A percentile compares a stretch with the other conserved stretches of the same genome.
Conservation (phyloP, 257 asterid species). For the Nicotiana noctiflora region DNA sequence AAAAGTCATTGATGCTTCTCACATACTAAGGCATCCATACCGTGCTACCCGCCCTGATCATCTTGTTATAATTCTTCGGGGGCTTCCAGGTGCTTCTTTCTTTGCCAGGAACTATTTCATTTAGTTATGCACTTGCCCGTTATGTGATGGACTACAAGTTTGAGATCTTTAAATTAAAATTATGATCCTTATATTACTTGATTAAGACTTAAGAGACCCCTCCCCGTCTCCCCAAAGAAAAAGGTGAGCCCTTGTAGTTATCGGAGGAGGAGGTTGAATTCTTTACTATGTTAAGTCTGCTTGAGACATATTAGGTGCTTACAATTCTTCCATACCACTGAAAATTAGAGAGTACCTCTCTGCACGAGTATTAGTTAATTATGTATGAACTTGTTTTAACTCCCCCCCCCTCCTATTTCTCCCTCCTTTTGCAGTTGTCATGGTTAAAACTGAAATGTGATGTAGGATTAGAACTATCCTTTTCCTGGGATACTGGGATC, state of each 20-base stretch:
- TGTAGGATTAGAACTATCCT: not conserved
- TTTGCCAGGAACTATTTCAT: not conserved
- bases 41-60: slow-evolving; percentile 87
- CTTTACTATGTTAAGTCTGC: not conserved
- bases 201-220: not conserved
- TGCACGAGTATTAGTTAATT: not conserved
- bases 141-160: not conserved
- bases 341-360: not conserved
- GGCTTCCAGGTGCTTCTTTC: slow-evolving; percentile 73
- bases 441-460: not conserved
- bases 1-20: slow-evolving; percentile 62
- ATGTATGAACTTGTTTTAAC: not conserved
- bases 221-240: not conserved
- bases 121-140: not conserved
- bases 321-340: not conserved
- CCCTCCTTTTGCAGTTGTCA: not conserved
- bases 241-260: not conserved
- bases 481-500: not conserved
- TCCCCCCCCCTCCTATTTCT: not conserved
- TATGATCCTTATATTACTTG: not conserved
- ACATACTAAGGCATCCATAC: slow-evolving; percentile 76
- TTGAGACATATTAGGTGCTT: not conserved
- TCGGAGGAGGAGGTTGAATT: not conserved
- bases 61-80: slow-evolving; percentile 78
- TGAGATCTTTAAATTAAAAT: not conserved